Base-by-base conservation (phyloP, 2,329 filamentous ascomycete genomes). In the Penicillium sp. region DNA sequence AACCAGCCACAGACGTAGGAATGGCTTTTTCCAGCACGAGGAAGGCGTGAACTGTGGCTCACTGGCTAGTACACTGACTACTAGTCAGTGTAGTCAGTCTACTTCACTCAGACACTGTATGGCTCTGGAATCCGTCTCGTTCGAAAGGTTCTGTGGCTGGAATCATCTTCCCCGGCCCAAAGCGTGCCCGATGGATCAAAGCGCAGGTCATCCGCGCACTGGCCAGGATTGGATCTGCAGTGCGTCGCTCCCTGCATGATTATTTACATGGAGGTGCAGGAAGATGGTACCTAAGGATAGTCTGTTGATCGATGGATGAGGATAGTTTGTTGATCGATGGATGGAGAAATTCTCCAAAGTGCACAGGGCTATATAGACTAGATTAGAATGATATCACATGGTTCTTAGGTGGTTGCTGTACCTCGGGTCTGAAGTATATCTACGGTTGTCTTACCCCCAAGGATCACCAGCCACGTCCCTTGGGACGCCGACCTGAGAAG, bases 151-250 rank as follows among this genome's bases (percentile, higher is more conserved):
- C 10, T 35, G 48, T 51, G 34, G 48, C 48, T 22, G 38, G 51
- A 38, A 48, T 62, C 22, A 15, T 20, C 35, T 8, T 53, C 34
- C 17, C 28, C 52, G 48, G 60, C 60, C 62, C 53, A 63, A 62
- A 34, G n/a, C 12, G 49, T 63, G 60, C 62, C 63, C 55, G 57
- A 55, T 52, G 42, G 57, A 63, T 63, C 64, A 57, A 60, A 61
- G 64, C 63, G 64, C 53, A 50, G 61, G 62, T 66, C 62, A 63
- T 52, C 50, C 48, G 35, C 56, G 58, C 39, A 52, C 39, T 52
- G 49, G 35, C 49, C 35, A 22, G 34, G 49, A 14, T 39, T 39
- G 10, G 49, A 63, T 63, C 60, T 65, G 58, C 58, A 42, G 48
- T 57, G 62, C 59, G 20, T 62, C 45, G 37, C 61, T 60, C 57